phyloP scores from a whole-genome alignment of 23 red algal genomes.

The Gracilaria gracilis region DNA sequence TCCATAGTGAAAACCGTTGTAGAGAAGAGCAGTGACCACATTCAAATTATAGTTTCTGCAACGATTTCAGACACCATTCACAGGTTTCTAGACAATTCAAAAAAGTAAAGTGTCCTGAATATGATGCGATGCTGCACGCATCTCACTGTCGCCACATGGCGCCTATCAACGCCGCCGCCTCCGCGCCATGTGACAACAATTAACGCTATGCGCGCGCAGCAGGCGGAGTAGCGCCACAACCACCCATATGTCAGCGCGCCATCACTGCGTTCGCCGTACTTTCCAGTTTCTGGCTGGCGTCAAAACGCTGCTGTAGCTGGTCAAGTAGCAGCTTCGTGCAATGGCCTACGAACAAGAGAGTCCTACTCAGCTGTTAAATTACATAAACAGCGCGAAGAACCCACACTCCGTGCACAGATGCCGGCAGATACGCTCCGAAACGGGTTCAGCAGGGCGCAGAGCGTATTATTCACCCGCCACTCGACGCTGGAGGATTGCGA shows the following conservation, averaged over 20 bases:
- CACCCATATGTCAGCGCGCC: conserved; percentile 71
- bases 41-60: too few species aligned
- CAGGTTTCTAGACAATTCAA: too few species aligned
- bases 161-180: conserved; percentile 58
- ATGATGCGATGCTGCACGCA: too few species aligned
- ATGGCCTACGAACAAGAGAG: conserved; percentile 78
- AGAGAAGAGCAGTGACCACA: too few species aligned
- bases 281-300: conserved; percentile 83
- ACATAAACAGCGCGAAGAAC: conserved; percentile 93
- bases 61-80: too few species aligned
- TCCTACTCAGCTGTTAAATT: conserved; percentile 85
- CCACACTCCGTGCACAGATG: conserved; percentile 94
- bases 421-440: conserved; percentile 90
- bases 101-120: too few species aligned
- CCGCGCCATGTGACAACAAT: conserved; percentile 77
- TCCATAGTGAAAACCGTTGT: too few species aligned
- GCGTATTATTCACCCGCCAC: not conserved
- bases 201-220: conserved; percentile 60
- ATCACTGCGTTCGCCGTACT: conserved; percentile 67
- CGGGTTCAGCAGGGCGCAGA: conserved; percentile 42
- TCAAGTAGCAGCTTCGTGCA: conserved; percentile 23
- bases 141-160: too few species aligned
- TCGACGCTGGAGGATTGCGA: not conserved
- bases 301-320: conserved; percentile 64
- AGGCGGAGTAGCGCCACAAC: conserved; percentile 67